Conservation (phyloP, 2,329 filamentous ascomycete species). For the Thelonectria discophora region DNA sequence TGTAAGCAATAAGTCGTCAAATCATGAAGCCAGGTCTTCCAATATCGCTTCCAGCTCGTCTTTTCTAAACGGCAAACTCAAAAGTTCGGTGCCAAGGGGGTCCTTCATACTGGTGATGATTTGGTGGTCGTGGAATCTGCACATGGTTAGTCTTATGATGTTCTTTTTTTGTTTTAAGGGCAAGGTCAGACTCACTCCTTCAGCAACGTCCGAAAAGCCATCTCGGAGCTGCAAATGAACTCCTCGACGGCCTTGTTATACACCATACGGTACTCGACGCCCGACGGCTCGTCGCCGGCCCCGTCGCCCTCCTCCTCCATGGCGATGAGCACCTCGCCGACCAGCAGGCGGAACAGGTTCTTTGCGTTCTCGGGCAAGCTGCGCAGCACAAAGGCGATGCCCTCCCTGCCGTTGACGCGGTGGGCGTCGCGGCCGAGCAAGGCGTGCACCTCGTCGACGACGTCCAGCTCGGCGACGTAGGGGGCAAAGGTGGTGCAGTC, state of each 20-base stretch:
- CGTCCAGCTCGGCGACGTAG: constrained; percentile 77
- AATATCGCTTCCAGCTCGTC: constrained; percentile 90
- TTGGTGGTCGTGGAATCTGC: constrained; percentile 92
- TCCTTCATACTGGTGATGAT: constrained; percentile 94
- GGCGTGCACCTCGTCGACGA: constrained; percentile 90
- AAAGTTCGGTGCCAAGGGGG: constrained; percentile 80
- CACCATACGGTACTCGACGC: constrained; percentile 87
- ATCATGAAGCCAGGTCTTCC: constrained; percentile 68
- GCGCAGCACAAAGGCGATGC: constrained; percentile 88
- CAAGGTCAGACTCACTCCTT: constrained; percentile 75
- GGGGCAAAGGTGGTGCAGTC: constrained; percentile 90
- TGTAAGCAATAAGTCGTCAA: constrained; percentile 7
- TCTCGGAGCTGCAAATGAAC: constrained; percentile 96
- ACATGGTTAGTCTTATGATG: constrained; percentile 40
- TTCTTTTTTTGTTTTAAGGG: neutral
- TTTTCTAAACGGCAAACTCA: constrained; percentile 85
- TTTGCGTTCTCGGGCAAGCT: constrained; percentile 92
- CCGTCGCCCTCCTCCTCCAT: constrained; percentile 67
- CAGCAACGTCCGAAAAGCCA: constrained; percentile 90
- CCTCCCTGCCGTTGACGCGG: constrained; percentile 86
- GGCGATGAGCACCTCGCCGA: constrained; percentile 82
- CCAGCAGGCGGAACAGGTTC: constrained; percentile 83
- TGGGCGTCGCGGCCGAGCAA: constrained; percentile 83
- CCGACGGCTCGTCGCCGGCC: constrained; percentile 64
- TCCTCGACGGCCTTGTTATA: constrained; percentile 97